phyloP scores from a whole-genome alignment of 495 filamentous ascomycete species.

The Penicillium verhagenii region DNA sequence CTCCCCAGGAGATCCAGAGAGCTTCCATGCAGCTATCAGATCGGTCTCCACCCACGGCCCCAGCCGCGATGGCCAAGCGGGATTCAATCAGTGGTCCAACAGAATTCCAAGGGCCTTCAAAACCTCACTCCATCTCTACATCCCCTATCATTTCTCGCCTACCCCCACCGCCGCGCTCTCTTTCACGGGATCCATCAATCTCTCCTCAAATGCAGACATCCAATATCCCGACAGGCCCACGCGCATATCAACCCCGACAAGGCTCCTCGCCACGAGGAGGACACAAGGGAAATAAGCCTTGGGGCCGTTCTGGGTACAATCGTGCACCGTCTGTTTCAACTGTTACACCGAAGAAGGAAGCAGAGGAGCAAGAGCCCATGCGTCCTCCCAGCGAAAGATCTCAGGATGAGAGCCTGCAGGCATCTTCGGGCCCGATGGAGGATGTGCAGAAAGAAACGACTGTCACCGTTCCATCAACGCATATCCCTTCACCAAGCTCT shows the following conservation, averaged over 20 bases:
- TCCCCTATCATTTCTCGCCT: constrained; percentile 31
- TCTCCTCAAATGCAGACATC: constrained; percentile 52
- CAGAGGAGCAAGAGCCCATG: constrained; percentile 4
- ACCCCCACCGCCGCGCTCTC: constrained; percentile 26
- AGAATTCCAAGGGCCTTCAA: constrained; percentile 20
- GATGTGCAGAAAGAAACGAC: not conserved
- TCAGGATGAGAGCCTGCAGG: not conserved
- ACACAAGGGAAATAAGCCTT: constrained; percentile 54
- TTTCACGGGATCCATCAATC: constrained; percentile 41
- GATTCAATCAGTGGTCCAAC: constrained; percentile 18
- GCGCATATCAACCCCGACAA: constrained; percentile 47
- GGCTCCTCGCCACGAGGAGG: constrained; percentile 31
- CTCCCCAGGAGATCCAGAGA: constrained; percentile 19
- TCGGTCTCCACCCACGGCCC: constrained; percentile 42
- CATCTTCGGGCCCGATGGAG: not conserved
- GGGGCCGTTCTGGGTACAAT: constrained; percentile 54
- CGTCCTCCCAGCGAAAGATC: not conserved
- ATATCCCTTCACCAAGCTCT: constrained; percentile 6
- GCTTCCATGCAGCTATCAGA: constrained; percentile 21
- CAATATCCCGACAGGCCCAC: constrained; percentile 58
- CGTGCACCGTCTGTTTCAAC: constrained; percentile 31
- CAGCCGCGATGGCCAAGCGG: constrained; percentile 38
- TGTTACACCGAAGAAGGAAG: constrained; percentile 37
- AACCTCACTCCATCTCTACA: constrained; percentile 16
- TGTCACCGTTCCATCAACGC: not conserved